phyloP scores from a whole-genome alignment of 1,284 basidiomycete genomes.

The Trametes pubescens region DNA sequence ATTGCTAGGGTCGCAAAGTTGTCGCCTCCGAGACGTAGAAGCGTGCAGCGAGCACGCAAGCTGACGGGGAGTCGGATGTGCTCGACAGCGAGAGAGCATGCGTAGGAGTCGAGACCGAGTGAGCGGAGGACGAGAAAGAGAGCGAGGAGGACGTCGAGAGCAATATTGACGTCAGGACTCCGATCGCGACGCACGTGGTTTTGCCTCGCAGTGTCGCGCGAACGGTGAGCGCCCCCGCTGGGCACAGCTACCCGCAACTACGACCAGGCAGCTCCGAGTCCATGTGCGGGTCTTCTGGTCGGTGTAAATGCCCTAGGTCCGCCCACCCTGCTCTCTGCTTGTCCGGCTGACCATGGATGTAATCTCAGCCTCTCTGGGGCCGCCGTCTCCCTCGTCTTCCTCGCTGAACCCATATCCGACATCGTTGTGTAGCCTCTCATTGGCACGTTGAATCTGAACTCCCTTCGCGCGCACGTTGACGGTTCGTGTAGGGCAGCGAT shows the following conservation, averaged over 20 bases:
- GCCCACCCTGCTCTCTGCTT: slow-evolving; percentile 31
- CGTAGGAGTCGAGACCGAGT: neutral
- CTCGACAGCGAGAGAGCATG: slow-evolving; percentile 27
- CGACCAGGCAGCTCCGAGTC: slow-evolving; percentile 82
- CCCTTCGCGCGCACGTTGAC: too few species aligned
- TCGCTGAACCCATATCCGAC: slow-evolving; percentile 93
- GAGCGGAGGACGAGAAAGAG: neutral
- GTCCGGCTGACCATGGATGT: neutral
- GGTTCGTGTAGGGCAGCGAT: too few species aligned
- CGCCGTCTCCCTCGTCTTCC: slow-evolving; percentile 89
- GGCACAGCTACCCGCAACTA: slow-evolving; percentile 75
- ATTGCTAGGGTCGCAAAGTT: slow-evolving; percentile 54
- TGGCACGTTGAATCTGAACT: slow-evolving; percentile 52
- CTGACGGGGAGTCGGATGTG: neutral
- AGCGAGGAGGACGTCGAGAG: neutral
- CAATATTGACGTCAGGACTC: neutral
- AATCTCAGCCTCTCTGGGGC: slow-evolving; percentile 88
- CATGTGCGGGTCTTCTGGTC: slow-evolving; percentile 90
- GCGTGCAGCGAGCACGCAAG: slow-evolving; percentile 39
- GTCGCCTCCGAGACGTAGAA: slow-evolving; percentile 43
- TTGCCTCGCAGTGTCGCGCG: too few species aligned
- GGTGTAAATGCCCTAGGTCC: slow-evolving; percentile 91
- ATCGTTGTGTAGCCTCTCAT: slow-evolving; percentile 93
- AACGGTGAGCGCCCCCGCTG: too few species aligned
- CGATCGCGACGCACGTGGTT: too few species aligned